Conservation (phyloP, 2,329 filamentous ascomycete species). For the Neonectria ditissima region DNA sequence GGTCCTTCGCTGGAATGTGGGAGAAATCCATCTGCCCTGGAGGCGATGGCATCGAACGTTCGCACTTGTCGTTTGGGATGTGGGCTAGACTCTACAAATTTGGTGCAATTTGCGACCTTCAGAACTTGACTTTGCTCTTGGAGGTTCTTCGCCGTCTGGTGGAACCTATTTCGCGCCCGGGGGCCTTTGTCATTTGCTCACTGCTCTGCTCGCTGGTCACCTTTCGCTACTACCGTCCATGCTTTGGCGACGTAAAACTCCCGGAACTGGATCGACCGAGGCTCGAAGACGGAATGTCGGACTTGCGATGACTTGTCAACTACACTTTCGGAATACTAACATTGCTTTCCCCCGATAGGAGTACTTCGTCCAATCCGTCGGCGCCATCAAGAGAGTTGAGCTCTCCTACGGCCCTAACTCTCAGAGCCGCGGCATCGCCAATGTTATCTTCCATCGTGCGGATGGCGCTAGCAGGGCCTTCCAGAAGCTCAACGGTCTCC, state of each 20-base stretch:
- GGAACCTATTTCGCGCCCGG: slow-evolving; percentile 13
- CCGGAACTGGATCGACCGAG: slow-evolving; percentile 48
- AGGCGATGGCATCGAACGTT: slow-evolving; percentile 3
- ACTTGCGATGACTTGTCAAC: slow-evolving; percentile 38
- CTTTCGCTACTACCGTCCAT: slow-evolving; percentile 32
- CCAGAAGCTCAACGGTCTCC: slow-evolving; percentile 84
- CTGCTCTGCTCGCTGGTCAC: slow-evolving; percentile 48
- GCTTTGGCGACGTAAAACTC: slow-evolving; percentile 40
- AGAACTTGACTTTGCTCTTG: slow-evolving; percentile 28
- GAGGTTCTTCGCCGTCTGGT: slow-evolving; percentile 16
- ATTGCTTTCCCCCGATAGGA: slow-evolving; percentile 79
- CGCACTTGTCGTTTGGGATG: slow-evolving; percentile 10
- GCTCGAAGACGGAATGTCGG: slow-evolving; percentile 48
- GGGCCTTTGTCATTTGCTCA: slow-evolving; percentile 38
- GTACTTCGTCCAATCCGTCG: slow-evolving; percentile 91
- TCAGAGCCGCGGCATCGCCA: slow-evolving; percentile 90
- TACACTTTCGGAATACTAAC: slow-evolving; percentile 71
- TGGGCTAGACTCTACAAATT: slow-evolving; percentile 19
- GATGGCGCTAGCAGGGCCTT: slow-evolving; percentile 89
- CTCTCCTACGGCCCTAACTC: slow-evolving; percentile 94
- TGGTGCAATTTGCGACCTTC: slow-evolving; percentile 23
- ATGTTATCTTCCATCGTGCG: slow-evolving; percentile 84
- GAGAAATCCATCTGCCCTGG: slow-evolving; percentile 6
- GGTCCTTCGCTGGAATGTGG: slow-evolving; percentile 13
- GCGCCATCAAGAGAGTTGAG: slow-evolving; percentile 89